These are phyloP conservation scores for Plenodomus lindquistii DNA, from an alignment of 2,329 filamentous ascomycete species.

Conservation along the genomic window DNA sequence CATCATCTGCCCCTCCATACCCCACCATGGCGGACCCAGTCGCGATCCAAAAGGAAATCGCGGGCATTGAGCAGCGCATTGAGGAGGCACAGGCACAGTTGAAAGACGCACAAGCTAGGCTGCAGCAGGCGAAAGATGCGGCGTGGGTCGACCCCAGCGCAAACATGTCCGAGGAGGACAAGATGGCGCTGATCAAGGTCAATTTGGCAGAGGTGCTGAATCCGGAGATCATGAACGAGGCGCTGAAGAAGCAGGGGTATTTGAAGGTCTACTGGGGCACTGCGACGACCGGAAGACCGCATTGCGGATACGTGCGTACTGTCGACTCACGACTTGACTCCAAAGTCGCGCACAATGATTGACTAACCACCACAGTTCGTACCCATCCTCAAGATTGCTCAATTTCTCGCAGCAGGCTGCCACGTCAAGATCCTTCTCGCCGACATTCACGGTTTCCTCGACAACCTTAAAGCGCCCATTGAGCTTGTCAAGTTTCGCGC, in stretches of 20 bases:
- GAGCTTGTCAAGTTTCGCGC: slow-evolving; percentile 83
- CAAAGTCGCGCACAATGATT: slow-evolving; percentile 8
- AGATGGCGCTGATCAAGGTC: slow-evolving; percentile 74
- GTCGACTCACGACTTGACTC: background rate
- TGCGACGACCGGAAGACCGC: slow-evolving; percentile 83
- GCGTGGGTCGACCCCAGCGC: slow-evolving; percentile 24
- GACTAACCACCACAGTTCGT: slow-evolving; percentile 59
- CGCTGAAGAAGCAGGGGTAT: slow-evolving; percentile 67
- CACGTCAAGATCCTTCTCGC: slow-evolving; percentile 76
- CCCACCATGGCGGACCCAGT: slow-evolving; percentile 39
- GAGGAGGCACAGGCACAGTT: slow-evolving; percentile 34
- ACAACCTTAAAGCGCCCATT: slow-evolving; percentile 83
- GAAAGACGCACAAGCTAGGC: slow-evolving; percentile 33
- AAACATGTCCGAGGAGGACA: slow-evolving; percentile 58
- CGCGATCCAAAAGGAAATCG: slow-evolving; percentile 37
- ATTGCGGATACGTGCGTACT: slow-evolving; percentile 72
- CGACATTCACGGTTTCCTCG: slow-evolving; percentile 70
- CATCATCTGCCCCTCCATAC: slow-evolving; percentile 21
- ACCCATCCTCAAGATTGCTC: slow-evolving; percentile 84
- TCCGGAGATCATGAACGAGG: slow-evolving; percentile 76
- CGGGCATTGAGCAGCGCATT: slow-evolving; percentile 38
- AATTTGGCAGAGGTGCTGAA: slow-evolving; percentile 84
- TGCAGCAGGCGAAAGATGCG: slow-evolving; percentile 28
- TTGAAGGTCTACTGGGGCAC: slow-evolving; percentile 88
- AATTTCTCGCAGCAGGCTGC: slow-evolving; percentile 83